phyloP scores from a whole-genome alignment of 495 filamentous ascomycete genomes.

The Neurospora sp. region DNA sequence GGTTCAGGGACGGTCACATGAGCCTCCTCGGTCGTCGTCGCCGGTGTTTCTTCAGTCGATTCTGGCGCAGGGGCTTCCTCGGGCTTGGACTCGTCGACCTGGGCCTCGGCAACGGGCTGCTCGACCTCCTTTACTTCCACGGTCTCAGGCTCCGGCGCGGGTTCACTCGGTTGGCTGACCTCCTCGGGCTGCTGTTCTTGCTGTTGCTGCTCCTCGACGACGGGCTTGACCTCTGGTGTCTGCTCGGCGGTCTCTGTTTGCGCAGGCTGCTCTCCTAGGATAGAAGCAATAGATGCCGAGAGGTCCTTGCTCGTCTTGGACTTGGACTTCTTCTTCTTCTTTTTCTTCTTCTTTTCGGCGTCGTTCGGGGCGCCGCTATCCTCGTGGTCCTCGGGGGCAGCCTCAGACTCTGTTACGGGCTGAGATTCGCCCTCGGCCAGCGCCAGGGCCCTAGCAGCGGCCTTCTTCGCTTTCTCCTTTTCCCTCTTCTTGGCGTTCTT shows the following conservation, averaged over 20 bases:
- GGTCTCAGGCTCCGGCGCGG: not conserved
- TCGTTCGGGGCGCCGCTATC: not conserved
- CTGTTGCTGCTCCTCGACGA: not conserved
- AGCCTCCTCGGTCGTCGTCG: not conserved
- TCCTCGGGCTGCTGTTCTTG: not conserved
- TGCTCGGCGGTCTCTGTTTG: constrained; percentile 1
- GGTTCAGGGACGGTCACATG: not conserved
- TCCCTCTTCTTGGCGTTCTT: constrained; percentile 21
- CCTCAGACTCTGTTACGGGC: constrained; percentile 5
- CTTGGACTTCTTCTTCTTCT: constrained; percentile 5
- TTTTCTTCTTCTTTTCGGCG: not conserved
- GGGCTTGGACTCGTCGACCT: not conserved
- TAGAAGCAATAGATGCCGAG: not conserved
- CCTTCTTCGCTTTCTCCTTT: constrained; percentile 14
- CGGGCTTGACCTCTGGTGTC: not conserved
- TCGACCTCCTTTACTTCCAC: constrained; percentile 1
- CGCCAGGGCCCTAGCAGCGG: constrained; percentile 5
- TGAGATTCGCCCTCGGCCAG: constrained; percentile 1
- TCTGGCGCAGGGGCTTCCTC: not conserved
- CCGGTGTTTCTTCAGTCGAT: not conserved
- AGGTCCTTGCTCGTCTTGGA: not conserved
- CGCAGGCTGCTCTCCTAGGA: not conserved
- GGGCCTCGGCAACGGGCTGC: not conserved
- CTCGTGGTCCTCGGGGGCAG: constrained; percentile 4
- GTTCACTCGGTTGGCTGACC: not conserved